phyloP scores from a whole-genome alignment of 2,329 filamentous ascomycete genomes.

The Alternaria brassicae region DNA sequence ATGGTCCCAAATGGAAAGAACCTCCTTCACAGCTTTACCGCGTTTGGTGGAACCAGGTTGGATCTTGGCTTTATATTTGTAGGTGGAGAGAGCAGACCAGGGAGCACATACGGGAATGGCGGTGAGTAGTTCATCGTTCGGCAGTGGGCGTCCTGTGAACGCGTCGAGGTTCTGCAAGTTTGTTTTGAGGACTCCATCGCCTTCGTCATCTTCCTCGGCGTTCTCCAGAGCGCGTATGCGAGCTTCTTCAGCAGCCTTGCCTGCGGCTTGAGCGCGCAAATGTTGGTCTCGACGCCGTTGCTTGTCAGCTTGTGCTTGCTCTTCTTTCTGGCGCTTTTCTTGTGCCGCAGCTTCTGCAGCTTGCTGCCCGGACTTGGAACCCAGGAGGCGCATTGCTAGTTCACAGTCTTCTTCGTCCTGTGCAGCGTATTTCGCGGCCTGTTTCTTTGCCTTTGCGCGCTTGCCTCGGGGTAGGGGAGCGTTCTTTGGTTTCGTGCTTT shows the following conservation, averaged over 20 bases:
- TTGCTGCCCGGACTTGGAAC: slow-evolving; percentile 72
- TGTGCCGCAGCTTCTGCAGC: slow-evolving; percentile 67
- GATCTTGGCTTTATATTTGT: slow-evolving; percentile 94
- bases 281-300: slow-evolving; percentile 83
- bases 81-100: slow-evolving; percentile 68
- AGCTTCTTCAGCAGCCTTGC: slow-evolving; percentile 76
- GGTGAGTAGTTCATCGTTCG: slow-evolving; percentile 81
- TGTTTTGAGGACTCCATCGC: slow-evolving; percentile 60
- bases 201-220: slow-evolving; percentile 61
- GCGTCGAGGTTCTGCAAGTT: slow-evolving; percentile 62
- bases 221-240: slow-evolving; percentile 56
- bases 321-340: slow-evolving; percentile 72
- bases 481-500: slow-evolving; percentile 39
- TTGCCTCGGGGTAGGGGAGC: slow-evolving; percentile 69
- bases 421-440: slow-evolving; percentile 86
- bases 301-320: slow-evolving; percentile 73
- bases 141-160: slow-evolving; percentile 77
- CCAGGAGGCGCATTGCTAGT: slow-evolving; percentile 85
- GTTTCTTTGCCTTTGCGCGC: slow-evolving; percentile 83
- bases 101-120: slow-evolving; percentile 69
- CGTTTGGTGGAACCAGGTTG: slow-evolving; percentile 92
- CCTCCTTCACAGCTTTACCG: slow-evolving; percentile 90
- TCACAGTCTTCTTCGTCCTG: slow-evolving; percentile 94
- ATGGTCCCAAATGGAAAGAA: slow-evolving; percentile 79
- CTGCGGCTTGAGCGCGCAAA: slow-evolving; percentile 75